phyloP scores from a whole-genome alignment of 768 basidiomycete genomes.

The Thelephora aurantiotincta region DNA sequence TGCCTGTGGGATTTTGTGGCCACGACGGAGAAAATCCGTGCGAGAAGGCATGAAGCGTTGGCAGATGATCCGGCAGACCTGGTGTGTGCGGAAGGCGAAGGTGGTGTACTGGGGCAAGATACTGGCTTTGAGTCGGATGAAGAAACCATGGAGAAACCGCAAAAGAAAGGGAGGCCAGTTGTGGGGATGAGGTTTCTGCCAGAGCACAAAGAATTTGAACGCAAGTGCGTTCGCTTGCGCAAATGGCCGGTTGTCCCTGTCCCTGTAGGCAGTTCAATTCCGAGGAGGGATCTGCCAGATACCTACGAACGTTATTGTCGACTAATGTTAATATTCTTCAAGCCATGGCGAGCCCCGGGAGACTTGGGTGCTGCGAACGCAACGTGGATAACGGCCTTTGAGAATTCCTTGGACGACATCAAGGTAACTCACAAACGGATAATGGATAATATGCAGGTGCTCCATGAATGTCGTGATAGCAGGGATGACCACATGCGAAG shows the following conservation, averaged over 20 bases:
- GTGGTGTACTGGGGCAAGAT: too few relatives aligned
- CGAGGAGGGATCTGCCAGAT: constrained; percentile 14
- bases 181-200: too few relatives aligned
- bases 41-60: too few relatives aligned
- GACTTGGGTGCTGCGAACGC: constrained; percentile 13
- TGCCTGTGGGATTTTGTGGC: too few relatives aligned
- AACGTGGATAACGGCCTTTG: constrained; percentile 20
- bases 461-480: constrained; percentile 26
- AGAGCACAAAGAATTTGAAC: constrained; percentile 11
- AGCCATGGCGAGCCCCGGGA: constrained; percentile 20
- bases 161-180: too few relatives aligned
- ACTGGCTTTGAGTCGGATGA: neutral
- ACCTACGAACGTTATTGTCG: constrained; percentile 14
- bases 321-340: constrained; percentile 28
- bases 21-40: too few relatives aligned
- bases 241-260: too few relatives aligned
- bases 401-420: constrained; percentile 6
- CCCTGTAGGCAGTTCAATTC: constrained; percentile 20
- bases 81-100: too few relatives aligned
- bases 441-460: constrained; percentile 26
- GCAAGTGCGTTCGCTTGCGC: too few relatives aligned
- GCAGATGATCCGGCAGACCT: too few relatives aligned
- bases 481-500: constrained; percentile 14
- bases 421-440: constrained; percentile 5
- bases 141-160: neutral